These are phyloP conservation scores for Quercus glauca DNA, from an alignment of 306 rosid genomes.

Conservation along the genomic window DNA sequence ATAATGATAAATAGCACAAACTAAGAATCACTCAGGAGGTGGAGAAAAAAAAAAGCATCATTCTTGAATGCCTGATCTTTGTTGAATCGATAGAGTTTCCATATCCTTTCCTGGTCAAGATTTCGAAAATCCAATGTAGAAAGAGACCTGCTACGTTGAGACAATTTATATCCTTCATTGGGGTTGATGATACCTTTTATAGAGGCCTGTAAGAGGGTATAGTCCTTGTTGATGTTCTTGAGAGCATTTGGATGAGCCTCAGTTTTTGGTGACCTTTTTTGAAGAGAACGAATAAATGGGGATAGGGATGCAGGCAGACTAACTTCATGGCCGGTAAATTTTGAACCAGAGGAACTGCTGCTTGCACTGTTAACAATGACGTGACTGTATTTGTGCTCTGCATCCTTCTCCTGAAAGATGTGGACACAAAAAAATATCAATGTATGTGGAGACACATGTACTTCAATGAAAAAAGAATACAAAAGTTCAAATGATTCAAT, in stretches of 20 bases:
- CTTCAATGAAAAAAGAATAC: too few species aligned
- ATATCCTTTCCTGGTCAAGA: slow-evolving; percentile 32
- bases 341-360: slow-evolving; percentile 41
- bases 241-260: slow-evolving; percentile 76
- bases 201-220: slow-evolving; percentile 58
- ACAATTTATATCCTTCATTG: slow-evolving; percentile 40
- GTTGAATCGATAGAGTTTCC: slow-evolving; percentile 26
- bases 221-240: slow-evolving; percentile 54
- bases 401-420: slow-evolving; percentile 36
- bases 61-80: slow-evolving; percentile 18
- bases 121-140: slow-evolving; percentile 54
- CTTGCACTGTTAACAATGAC: slow-evolving; percentile 40
- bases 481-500: too few species aligned
- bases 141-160: slow-evolving; percentile 47
- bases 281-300: slow-evolving; percentile 38
- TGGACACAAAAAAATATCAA: background rate
- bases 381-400: slow-evolving; percentile 19
- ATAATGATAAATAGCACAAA: background rate
- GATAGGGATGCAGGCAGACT: slow-evolving; percentile 47
- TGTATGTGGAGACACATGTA: too few species aligned
- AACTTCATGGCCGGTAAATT: slow-evolving; percentile 14
- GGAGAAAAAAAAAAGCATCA: background rate
- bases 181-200: slow-evolving; percentile 48
- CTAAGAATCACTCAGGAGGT: background rate
- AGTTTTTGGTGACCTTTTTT: slow-evolving; percentile 43